These are phyloP conservation scores for Pittosporum tobira DNA, from an alignment of 129 eudicot genomes.

Conservation along the genomic window DNA sequence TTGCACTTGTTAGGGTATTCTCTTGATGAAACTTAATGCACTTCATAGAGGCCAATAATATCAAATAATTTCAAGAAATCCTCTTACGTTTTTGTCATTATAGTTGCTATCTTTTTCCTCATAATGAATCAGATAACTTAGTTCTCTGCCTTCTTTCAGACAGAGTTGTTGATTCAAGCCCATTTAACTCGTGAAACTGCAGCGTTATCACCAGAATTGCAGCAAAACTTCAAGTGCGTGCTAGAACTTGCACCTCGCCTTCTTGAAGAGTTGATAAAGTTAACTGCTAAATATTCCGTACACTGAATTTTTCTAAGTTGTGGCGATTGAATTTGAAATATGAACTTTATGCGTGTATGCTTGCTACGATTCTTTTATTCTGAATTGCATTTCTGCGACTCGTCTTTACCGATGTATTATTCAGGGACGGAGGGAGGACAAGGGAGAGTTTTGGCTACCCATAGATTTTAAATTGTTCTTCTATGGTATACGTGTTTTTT, in stretches of 20 bases:
- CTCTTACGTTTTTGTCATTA: background rate
- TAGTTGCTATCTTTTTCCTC: background rate
- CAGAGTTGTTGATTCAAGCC: constrained; percentile 81
- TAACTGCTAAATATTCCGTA: constrained; percentile 8
- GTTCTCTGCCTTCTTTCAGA: constrained; percentile 28
- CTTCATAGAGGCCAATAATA: too few species aligned
- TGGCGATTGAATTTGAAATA: background rate
- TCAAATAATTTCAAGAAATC: background rate
- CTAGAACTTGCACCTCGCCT: constrained; percentile 86
- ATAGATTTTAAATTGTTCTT: too few species aligned
- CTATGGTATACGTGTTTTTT: too few species aligned
- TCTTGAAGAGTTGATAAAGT: constrained; percentile 92
- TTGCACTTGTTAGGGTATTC: constrained; percentile 72
- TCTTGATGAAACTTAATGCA: background rate
- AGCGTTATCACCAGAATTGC: constrained; percentile 59
- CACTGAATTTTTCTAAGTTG: background rate
- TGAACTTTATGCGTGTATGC: background rate
- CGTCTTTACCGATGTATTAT: background rate
- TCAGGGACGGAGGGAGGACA: too few species aligned
- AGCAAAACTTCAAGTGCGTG: constrained; percentile 59
- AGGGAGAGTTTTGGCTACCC: too few species aligned
- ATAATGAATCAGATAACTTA: background rate
- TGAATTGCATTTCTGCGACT: background rate
- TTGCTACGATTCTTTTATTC: background rate
- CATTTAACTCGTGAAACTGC: constrained; percentile 66